Base-by-base conservation (phyloP, 2,329 filamentous ascomycete genomes). In the Thyridium curvatum region DNA sequence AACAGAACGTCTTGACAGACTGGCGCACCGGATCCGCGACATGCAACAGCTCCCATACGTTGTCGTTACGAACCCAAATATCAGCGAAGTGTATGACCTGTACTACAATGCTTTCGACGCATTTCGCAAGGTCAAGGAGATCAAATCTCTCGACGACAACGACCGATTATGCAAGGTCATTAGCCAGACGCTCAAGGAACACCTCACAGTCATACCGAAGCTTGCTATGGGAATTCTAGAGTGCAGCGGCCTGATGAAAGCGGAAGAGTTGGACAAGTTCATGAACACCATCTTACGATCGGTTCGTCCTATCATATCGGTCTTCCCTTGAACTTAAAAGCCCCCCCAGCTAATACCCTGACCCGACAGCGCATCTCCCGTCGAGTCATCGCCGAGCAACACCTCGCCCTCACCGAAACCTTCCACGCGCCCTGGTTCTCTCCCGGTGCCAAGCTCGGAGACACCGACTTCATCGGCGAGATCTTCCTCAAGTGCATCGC, bases 71-170 rank as follows among this genome's bases (percentile, higher is more conserved):
- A 98, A 98, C 54, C 80, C 80, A 7, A 88, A 98, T 60, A 86
- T 98, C 46, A 88, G 86, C 56, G 82, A 94, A 48, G 93, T 97
- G 28, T 98, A 98, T 65, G 88, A 97, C 59, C 74, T 96, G 7
- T 98, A 98, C 69, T 94, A 96, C 65, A 82, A 82, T 49, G 91
- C 93, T n/a, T 98, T 98, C 53, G 93, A 98, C 58, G 81, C 73
- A 38, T 85, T 97, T 47, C 85, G 93, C 35, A 84, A 84, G 49
- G 71, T 96, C 31, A 82, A 82, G 37, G 88, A 95, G 55, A 81
- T 98, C 50, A 83, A 84, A 53, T 85, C 80, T 0, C 66, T 95
- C 29, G 85, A 94, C 26, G 91, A 97, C 53, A 98, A 98, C 58
- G 89, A 96, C 48, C 69, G 63, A 32, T 84, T 94, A 51, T 98